Percentiles rank a stretch among this genome's conserved stretches.
Conservation (phyloP, 2,329 filamentous ascomycete genomes). For the Neopestalotiopsis clavispora region DNA sequence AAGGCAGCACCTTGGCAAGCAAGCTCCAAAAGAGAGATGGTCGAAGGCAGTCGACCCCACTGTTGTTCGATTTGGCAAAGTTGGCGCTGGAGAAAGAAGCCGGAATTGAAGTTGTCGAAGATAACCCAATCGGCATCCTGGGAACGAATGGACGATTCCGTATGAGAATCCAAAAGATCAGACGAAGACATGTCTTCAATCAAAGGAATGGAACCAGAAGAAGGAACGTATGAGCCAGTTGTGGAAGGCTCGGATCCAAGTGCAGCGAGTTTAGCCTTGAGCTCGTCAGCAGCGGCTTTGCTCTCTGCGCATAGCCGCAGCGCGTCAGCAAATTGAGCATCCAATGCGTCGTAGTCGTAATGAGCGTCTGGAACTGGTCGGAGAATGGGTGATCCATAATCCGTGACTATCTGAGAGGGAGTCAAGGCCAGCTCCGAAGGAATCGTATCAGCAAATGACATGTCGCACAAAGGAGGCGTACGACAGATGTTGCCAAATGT, state of each 20-base stretch:
- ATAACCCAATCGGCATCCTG: not conserved
- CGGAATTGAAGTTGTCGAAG: not conserved
- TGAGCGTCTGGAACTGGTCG: not conserved
- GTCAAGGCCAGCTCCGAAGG: not conserved
- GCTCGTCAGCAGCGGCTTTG: not conserved
- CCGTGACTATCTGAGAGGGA: not conserved
- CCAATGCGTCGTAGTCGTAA: not conserved
- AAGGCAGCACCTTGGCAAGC: not conserved
- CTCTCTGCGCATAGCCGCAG: not conserved
- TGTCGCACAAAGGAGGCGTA: conserved; percentile 11
- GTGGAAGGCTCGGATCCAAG: not conserved
- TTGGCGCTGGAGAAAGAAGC: not conserved
- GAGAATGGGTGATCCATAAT: not conserved
- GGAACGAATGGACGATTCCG: not conserved
- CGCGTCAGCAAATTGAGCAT: not conserved
- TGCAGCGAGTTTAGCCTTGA: not conserved
- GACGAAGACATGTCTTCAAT: not conserved
- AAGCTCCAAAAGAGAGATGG: not conserved
- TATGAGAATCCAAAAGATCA: not conserved
- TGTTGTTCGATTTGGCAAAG: not conserved
- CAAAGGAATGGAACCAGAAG: not conserved
- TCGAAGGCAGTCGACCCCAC: not conserved
- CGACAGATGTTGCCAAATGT: conserved; percentile 13
- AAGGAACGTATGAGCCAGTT: not conserved
- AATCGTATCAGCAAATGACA: not conserved